Percentiles rank a stretch among this genome's conserved stretches.
Conservation (phyloP, 441 rosid genomes). For the Macaranga tanarius region DNA sequence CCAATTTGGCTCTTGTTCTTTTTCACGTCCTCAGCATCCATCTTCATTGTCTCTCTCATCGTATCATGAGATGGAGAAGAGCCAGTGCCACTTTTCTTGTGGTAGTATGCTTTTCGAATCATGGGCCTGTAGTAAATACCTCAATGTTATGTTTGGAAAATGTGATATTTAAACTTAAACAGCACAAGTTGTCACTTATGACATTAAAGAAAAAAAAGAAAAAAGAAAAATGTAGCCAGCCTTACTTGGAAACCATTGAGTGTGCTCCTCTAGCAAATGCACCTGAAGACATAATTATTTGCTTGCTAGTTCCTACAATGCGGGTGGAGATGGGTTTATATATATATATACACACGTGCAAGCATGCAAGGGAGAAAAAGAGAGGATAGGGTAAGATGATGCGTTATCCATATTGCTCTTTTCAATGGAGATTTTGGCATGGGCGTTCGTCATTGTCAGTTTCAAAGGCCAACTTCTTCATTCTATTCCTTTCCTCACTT, state of each 20-base stretch:
- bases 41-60: conserved; percentile 26
- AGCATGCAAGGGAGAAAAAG: no score
- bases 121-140: conserved; percentile 33
- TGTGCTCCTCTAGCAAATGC: conserved; percentile 41
- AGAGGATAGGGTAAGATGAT: background rate
- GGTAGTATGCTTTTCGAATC: conserved; percentile 37
- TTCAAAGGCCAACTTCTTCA: background rate
- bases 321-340: background rate
- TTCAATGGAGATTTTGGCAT: conserved; percentile 28
- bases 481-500: background rate
- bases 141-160: no score
- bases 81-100: conserved; percentile 24
- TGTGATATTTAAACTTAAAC: no score
- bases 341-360: no score
- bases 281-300: conserved; percentile 25
- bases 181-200: no score
- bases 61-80: conserved; percentile 9
- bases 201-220: no score
- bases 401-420: conserved; percentile 39
- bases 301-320: background rate
- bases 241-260: conserved; percentile 38
- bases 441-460: conserved; percentile 4
- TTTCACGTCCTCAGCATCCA: conserved; percentile 34
- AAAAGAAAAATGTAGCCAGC: background rate
- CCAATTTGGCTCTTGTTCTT: conserved; percentile 11